Percentiles rank a stretch among this genome's conserved stretches.
phyloP scores from a whole-genome alignment of 495 filamentous ascomycete genomes.

The Haplographium delicatum region DNA sequence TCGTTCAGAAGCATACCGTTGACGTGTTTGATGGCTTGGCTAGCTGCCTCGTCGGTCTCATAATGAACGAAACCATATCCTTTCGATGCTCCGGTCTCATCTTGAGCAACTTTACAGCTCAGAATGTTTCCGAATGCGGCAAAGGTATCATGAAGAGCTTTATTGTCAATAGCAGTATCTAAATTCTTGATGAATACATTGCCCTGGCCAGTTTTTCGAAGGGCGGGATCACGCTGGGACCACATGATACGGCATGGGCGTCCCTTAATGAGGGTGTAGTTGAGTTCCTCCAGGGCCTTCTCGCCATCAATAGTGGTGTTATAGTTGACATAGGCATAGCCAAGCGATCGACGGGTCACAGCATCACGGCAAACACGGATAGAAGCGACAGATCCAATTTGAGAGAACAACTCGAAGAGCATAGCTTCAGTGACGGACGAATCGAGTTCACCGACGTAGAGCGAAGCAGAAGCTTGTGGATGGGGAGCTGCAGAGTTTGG shows the following conservation, averaged over 20 bases:
- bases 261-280: constrained; percentile 99
- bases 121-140: constrained; percentile 98
- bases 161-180: constrained; percentile 98
- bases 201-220: constrained; percentile 98
- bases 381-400: constrained; percentile 97
- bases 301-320: constrained; percentile 95
- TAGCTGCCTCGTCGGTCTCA: constrained; percentile 96
- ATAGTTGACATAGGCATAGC: constrained; percentile 99
- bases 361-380: constrained; percentile 99
- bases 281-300: constrained; percentile 96
- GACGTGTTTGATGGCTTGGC: constrained; percentile 97
- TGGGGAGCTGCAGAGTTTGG: constrained; percentile 65
- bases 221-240: constrained; percentile 98
- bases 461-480: constrained; percentile 86
- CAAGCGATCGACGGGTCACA: constrained; percentile 96
- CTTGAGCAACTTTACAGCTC: constrained; percentile 98
- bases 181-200: constrained; percentile 99
- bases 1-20: constrained; percentile 99
- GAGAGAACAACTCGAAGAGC: constrained; percentile 99
- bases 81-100: constrained; percentile 93
- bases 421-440: constrained; percentile 97
- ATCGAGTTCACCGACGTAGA: constrained; percentile 99
- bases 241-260: constrained; percentile 99
- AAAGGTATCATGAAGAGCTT: constrained; percentile 99
- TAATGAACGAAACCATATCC: constrained; percentile 99